These are phyloP conservation scores for Candida ipomoeae DNA, from an alignment of 805 yeast genomes.

Conservation along the genomic window DNA sequence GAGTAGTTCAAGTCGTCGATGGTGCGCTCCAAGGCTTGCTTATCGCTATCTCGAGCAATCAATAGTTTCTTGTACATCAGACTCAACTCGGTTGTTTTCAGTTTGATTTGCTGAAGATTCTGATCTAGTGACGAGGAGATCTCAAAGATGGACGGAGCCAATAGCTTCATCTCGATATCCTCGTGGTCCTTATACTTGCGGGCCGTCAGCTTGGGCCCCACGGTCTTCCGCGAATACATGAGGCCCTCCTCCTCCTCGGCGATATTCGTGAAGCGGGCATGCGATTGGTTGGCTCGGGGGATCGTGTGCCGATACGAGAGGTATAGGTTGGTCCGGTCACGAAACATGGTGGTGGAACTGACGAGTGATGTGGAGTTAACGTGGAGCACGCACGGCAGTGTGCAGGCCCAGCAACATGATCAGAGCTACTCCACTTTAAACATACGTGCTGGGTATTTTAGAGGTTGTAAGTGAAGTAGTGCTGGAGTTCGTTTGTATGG, in stretches of 20 bases:
- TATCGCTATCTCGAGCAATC: conserved; percentile 84
- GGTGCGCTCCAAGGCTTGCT: conserved; percentile 65
- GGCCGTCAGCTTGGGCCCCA: not conserved
- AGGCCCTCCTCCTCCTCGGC: conserved; percentile 60
- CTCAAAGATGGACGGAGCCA: conserved; percentile 79
- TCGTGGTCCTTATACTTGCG: conserved; percentile 16
- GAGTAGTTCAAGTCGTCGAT: conserved; percentile 75
- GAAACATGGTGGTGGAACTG: conserved; percentile 52
- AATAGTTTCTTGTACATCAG: conserved; percentile 74
- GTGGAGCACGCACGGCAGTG: not conserved
- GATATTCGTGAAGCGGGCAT: conserved; percentile 33
- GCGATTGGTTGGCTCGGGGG: conserved; percentile 48
- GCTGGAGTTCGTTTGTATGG: too few relatives aligned
- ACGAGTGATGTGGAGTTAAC: not conserved
- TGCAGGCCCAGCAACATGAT: not conserved
- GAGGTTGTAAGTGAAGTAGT: too few relatives aligned
- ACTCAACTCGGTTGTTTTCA: conserved; percentile 56
- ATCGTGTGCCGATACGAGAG: conserved; percentile 86
- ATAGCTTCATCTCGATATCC: conserved; percentile 55
- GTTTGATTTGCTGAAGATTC: conserved; percentile 48
- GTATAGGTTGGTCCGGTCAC: conserved; percentile 92
- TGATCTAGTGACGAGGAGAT: conserved; percentile 69
- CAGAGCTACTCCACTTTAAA: too few relatives aligned
- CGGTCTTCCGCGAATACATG: conserved; percentile 31
- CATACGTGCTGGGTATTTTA: too few relatives aligned